Conservation (phyloP, 2,329 filamentous ascomycete genomes). For the Ambrosiella beaveri region DNA sequence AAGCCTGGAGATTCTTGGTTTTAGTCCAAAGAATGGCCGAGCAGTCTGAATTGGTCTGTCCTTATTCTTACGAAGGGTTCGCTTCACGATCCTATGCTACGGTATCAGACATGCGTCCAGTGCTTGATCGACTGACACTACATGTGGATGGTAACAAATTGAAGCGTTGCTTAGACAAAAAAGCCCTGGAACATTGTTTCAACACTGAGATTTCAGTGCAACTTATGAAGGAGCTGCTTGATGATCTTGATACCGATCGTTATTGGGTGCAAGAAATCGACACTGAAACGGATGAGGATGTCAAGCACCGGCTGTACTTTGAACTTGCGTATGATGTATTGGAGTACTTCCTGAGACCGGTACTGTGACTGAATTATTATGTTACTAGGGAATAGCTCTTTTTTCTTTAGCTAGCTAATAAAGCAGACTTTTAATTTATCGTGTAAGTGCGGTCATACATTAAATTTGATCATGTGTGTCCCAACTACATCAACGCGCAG, state of each 20-base stretch:
- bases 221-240: conserved; percentile 32
- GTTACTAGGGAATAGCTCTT: background rate
- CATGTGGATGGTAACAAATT: conserved; percentile 54
- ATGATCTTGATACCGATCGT: conserved; percentile 30
- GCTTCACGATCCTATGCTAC: background rate
- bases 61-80: background rate
- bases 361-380: conserved; percentile 22
- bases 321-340: conserved; percentile 36
- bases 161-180: conserved; percentile 31
- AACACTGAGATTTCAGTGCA: conserved; percentile 19
- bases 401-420: background rate
- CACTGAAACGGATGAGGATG: conserved; percentile 15
- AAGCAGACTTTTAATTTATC: background rate
- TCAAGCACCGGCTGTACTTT: conserved; percentile 23
- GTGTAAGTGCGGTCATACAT: no score
- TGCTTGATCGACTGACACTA: conserved; percentile 26
- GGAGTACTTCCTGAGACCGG: conserved; percentile 33
- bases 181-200: conserved; percentile 28
- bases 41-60: conserved; percentile 5
- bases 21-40: conserved; percentile 55
- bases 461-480: no score
- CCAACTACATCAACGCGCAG: no score
- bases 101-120: conserved; percentile 5
- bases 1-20: conserved; percentile 50
- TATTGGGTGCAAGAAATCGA: conserved; percentile 22